A percentile compares a stretch with the other conserved stretches of the same genome.
Conservation (phyloP, 2,329 filamentous ascomycete species). For the Cyphellophora attinorum region DNA sequence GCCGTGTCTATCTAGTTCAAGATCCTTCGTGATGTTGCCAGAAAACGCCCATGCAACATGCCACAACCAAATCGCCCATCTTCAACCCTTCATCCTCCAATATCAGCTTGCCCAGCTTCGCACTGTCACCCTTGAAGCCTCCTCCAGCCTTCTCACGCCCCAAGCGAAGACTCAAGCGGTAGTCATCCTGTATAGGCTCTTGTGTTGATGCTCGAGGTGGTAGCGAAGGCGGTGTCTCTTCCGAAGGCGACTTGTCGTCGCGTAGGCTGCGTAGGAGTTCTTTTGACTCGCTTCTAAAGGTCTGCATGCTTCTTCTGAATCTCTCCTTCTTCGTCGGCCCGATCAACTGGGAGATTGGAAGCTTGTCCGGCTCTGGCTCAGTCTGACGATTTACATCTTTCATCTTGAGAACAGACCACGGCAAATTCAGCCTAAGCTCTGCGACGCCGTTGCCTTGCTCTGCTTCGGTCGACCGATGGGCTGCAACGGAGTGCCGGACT, state of each 20-base stretch:
- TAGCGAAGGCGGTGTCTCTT: not conserved
- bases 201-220: not conserved
- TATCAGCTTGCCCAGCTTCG: slow-evolving; percentile 89
- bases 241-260: slow-evolving; percentile 5
- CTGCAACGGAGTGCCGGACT: slow-evolving; percentile 60
- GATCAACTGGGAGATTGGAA: slow-evolving; percentile 5
- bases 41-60: slow-evolving; percentile 86
- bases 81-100: slow-evolving; percentile 82
- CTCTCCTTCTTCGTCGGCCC: slow-evolving; percentile 11
- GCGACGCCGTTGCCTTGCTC: slow-evolving; percentile 46
- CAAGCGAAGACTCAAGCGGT: slow-evolving; percentile 59
- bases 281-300: slow-evolving; percentile 12
- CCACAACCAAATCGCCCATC: slow-evolving; percentile 89
- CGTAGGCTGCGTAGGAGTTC: slow-evolving; percentile 1
- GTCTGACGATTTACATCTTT: slow-evolving; percentile 12
- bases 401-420: slow-evolving; percentile 20
- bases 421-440: slow-evolving; percentile 82
- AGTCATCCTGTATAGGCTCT: slow-evolving; percentile 3
- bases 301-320: slow-evolving; percentile 16
- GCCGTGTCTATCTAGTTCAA: too few relatives aligned
- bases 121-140: slow-evolving; percentile 72
- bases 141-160: slow-evolving; percentile 79
- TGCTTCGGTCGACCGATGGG: slow-evolving; percentile 19
- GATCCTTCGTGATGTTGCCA: slow-evolving; percentile 69
- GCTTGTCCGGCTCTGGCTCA: slow-evolving; percentile 6